A percentile compares a stretch with the other conserved stretches of the same genome.
phyloP scores from a whole-genome alignment of 164 flowering plant species.

The Kalanchoe fedtschenkoi region DNA sequence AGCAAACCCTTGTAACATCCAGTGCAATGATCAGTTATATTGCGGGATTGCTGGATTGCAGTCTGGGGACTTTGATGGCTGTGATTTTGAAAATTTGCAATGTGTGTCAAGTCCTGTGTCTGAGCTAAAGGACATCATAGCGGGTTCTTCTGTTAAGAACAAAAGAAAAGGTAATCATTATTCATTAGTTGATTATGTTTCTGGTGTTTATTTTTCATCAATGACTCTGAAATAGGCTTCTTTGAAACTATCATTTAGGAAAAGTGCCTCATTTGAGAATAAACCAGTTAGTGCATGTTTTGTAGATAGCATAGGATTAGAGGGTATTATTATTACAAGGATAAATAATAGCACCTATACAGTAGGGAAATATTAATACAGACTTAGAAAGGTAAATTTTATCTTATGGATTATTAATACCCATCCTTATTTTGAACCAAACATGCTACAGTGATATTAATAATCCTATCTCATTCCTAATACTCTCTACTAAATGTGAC shows the following conservation, averaged over 20 bases:
- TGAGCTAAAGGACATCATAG: slow-evolving; percentile 23
- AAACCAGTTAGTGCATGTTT: neutral
- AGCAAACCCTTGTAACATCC: slow-evolving; percentile 67
- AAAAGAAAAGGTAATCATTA: slow-evolving; percentile 48
- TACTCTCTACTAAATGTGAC: no score
- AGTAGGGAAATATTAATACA: no score
- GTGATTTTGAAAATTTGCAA: slow-evolving; percentile 54
- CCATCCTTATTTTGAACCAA: no score
- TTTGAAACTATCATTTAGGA: neutral
- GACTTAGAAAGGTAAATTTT: no score
- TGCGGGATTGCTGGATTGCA: slow-evolving; percentile 47
- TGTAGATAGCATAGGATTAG: no score
- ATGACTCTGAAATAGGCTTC: neutral
- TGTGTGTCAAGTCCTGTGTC: slow-evolving; percentile 34
- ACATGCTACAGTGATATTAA: no score
- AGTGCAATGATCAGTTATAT: slow-evolving; percentile 57
- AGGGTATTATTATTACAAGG: no score
- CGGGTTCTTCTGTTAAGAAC: slow-evolving; percentile 21
- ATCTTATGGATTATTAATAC: no score
- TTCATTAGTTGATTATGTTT: no score
- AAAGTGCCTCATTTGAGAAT: neutral
- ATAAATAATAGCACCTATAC: no score
- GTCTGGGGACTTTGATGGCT: slow-evolving; percentile 30
- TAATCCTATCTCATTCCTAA: no score
- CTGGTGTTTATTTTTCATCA: neutral